Base-by-base conservation (phyloP, 2,329 filamentous ascomycete genomes). In the Stemphylium beticola region DNA sequence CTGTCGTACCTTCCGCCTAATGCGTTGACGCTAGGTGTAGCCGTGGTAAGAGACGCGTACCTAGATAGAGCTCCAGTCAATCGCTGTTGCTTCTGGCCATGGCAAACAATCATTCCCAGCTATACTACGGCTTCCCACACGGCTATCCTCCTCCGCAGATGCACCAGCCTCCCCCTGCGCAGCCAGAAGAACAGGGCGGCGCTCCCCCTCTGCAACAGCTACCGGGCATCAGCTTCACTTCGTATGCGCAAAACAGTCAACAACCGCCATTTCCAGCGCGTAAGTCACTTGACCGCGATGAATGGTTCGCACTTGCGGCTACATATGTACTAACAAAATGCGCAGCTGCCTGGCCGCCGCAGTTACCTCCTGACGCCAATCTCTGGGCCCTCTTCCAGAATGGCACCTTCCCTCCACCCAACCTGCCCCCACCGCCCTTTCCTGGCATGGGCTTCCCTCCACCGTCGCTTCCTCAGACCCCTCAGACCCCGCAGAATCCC, bases 101-200 rank as follows among this genome's bases (percentile, higher is more conserved):
- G 71, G 69, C 69, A 14, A 69, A 65, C 62, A 66, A 71, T 57
- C 65, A 67, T 34, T 55, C 64, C 45, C 69, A 66, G 49, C 68
- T 66, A 11, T 61, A 56, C 14, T 67, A 64, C 48, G 61, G 66
- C 54, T 45, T 64, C 51, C 63, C 66, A 48, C 66, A 70, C 42
- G 58, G 58, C 12, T 63, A 58, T 29, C 61, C 64, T 11, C 62
- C 56, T 9, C 61, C 51, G 43, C 57, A 49, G 15, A 49, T 54
- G 33, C 57, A 46, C 29, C 61, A 40, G 6, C 40, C 42, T 38
- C 45, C 40, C 9, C 45, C 49, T 48, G 15, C 52, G 44, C 61
- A 56, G 17, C 38, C 55, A 18, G 46, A 62, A 18, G 26, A 56
- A 8, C 49, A 54, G 10, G 47, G 49, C 36, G 48, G 31, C 32